These are phyloP conservation scores for Capsicum chinense DNA, from an alignment of 257 asterid genomes.

Conservation along the genomic window DNA sequence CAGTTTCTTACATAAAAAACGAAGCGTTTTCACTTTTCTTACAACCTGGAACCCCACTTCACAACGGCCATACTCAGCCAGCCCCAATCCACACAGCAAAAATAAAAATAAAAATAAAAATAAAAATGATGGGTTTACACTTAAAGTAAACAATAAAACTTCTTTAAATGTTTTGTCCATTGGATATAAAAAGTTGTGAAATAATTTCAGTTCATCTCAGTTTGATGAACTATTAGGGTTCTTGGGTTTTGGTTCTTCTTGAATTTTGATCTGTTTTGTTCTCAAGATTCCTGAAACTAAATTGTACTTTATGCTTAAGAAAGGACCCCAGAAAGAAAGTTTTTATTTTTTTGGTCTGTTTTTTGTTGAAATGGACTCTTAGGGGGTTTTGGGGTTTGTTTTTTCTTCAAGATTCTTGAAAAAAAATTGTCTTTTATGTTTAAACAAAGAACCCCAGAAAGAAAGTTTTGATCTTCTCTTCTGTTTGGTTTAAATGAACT, in stretches of 20 bases:
- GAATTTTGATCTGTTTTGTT: too few species aligned
- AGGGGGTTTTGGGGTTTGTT: neutral
- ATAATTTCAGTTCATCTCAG: slow-evolving; percentile 37
- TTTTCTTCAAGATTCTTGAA: slow-evolving; percentile 31
- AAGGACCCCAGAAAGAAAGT: neutral
- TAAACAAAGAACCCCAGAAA: neutral
- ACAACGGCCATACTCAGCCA: slow-evolving; percentile 31
- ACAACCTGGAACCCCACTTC: slow-evolving; percentile 8
- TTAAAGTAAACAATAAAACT: neutral
- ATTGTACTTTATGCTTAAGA: neutral
- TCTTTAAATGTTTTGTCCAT: neutral
- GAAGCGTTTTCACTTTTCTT: neutral
- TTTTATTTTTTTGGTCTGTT: slow-evolving; percentile 6
- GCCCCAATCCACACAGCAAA: slow-evolving; percentile 22
- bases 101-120: too few species aligned
- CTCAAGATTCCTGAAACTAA: slow-evolving; percentile 26
- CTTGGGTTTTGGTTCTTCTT: neutral
- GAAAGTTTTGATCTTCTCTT: slow-evolving; percentile 22
- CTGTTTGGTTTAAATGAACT: neutral
- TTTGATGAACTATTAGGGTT: slow-evolving; percentile 40
- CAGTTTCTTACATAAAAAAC: neutral
- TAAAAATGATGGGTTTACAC: slow-evolving; percentile 7
- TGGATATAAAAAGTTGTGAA: neutral
- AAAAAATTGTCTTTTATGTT: slow-evolving; percentile 22
- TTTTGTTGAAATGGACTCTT: slow-evolving; percentile 40